Evolutionary conservation across 1,284 basidiomycete genomes (phyloP).

Genomic region (Apiotrichum mycotoxinovorans): DNA sequence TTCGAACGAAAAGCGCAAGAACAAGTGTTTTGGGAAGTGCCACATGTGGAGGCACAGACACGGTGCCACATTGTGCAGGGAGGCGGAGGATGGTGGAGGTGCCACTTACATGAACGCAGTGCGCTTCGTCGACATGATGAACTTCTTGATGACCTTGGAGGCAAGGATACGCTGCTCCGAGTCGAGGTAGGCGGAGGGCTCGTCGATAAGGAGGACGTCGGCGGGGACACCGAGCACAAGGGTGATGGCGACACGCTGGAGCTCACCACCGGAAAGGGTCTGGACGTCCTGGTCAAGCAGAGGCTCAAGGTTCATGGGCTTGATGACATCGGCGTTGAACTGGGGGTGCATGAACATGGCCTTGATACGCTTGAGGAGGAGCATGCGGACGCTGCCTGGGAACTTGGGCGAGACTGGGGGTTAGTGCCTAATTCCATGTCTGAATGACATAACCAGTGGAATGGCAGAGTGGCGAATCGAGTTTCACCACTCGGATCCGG

Average conservation of each 20-base stretch:
- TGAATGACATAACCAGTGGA: too few relatives aligned
- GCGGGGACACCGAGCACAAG: conserved; percentile 77
- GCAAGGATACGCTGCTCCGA: conserved; percentile 98
- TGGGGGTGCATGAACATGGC: conserved; percentile 92
- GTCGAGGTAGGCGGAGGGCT: conserved; percentile 64
- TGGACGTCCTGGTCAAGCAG: conserved; percentile 96
- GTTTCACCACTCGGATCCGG: too few relatives aligned
- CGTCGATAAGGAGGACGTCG: conserved; percentile 72
- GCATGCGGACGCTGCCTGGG: conserved; percentile 85
- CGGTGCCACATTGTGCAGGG: too few relatives aligned
- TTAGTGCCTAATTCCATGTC: neutral
- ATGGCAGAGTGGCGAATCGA: too few relatives aligned
- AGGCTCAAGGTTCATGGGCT: conserved; percentile 85
- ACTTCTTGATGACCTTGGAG: conserved; percentile 94
- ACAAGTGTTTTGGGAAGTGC: too few relatives aligned
- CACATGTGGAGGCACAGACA: too few relatives aligned
- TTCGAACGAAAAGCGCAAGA: neutral
- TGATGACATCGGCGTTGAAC: conserved; percentile 93
- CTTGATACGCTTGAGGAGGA: conserved; percentile 90
- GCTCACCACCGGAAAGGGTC: conserved; percentile 91
- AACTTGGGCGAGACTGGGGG: conserved; percentile 81
- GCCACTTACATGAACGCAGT: conserved; percentile 77
- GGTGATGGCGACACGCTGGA: conserved; percentile 92
- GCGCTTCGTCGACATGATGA: conserved; percentile 90
- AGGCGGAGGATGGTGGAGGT: neutral